Base-by-base conservation (phyloP, 495 filamentous ascomycete species). In the Hypomontagnella monticulosa region DNA sequence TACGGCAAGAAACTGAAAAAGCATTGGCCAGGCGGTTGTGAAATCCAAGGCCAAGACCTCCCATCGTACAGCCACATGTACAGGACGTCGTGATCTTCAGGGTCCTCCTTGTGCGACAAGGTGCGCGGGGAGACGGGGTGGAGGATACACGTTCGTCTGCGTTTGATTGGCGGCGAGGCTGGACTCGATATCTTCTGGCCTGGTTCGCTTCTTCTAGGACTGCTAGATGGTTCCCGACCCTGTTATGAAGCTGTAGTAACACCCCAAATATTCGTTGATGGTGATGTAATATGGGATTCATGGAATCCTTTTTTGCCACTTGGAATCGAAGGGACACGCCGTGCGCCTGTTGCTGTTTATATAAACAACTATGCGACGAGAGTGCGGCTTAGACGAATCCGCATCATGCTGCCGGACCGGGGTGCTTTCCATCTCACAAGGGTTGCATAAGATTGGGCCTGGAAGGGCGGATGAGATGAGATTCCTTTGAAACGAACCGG, bases 1-100 rank as follows among this genome's bases (percentile, higher is more conserved):
- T 40, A 41, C 40, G 33, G 30, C 43, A 23, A 61, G 30, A 15
- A 61, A 15, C 18, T 12, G 46, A 37, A 32, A 41, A 40, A 67
- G 66, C 60, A 69, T 69, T 69, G 66, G 61, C 60, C 60, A 64
- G 43, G 66, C 52, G 32, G 56, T 40, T 27, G 44, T 57, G 44
- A 43, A 61, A 38, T 61, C n/a, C 48, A 61, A 52, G 19, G 66
- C 60, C 66, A 69, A 64, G 66, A 64, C 66, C 33, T 30, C 59
- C 18, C 66, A 69, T 69, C 66, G 66, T 69, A 64, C 66, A 69
- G 60, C 59, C 60, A 69, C 65, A 63, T 67, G 63, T 69, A 63
- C 59, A 63, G 50, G 66, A 60, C 38, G 60, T 51, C 36, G 56
- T 69, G 66, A 69, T 69, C 66, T 69, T 69, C 66, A 69, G 66